These are phyloP conservation scores for Colletotrichum simmondsii DNA, from an alignment of 2,329 filamentous ascomycete species.

Conservation along the genomic window DNA sequence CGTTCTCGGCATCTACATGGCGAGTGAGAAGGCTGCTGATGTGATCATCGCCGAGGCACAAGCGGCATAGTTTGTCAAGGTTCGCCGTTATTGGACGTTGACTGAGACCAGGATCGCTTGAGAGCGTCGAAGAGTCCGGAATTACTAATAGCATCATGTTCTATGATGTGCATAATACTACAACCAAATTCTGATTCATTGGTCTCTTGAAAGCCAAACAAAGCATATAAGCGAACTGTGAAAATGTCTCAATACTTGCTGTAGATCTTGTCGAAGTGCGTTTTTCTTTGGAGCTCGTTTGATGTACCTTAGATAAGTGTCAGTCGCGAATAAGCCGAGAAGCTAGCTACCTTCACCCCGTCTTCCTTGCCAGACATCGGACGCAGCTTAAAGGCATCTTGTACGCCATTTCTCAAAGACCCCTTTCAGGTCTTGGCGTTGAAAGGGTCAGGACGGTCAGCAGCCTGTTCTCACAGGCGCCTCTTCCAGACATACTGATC, in stretches of 20 bases:
- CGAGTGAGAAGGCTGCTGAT: constrained; percentile 66
- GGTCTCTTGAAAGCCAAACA: too few relatives aligned
- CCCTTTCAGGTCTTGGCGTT: neutral
- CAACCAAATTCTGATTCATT: too few relatives aligned
- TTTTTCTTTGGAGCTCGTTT: neutral
- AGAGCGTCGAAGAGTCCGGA: too few relatives aligned
- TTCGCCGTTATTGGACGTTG: neutral
- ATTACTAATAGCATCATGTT: too few relatives aligned
- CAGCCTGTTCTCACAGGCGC: neutral
- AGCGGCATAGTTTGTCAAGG: neutral
- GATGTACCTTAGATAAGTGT: neutral
- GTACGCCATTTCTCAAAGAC: neutral
- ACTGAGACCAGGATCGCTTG: too few relatives aligned
- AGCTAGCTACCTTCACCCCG: neutral
- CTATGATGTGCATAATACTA: too few relatives aligned
- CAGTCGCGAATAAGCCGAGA: neutral
- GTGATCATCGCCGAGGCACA: constrained; percentile 43
- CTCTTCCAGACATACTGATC: neutral
- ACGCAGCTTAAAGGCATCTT: too few relatives aligned
- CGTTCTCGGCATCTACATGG: constrained; percentile 61
- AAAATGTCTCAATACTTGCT: neutral
- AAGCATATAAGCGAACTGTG: neutral
- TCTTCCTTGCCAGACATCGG: neutral
- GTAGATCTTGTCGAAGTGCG: neutral
- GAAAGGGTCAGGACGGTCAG: neutral